Evolutionary conservation across 495 filamentous ascomycete species (phyloP), one percentile per base, ranked within the genome.

Genomic region (Amphirosellinia nigrospora): DNA sequence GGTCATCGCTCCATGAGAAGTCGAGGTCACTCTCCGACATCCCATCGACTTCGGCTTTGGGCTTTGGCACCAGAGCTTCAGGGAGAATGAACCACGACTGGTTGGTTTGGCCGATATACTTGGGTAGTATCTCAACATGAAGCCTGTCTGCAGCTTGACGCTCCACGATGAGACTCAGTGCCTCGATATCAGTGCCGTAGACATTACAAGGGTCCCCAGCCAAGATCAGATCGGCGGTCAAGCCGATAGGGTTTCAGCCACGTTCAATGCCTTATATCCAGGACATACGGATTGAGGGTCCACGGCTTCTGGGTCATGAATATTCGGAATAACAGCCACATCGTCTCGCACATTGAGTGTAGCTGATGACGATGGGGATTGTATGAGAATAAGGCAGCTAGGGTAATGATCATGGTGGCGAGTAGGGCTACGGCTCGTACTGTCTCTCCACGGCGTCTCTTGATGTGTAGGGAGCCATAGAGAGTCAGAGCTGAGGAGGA

Each of bases 51-150:
- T 87, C 84, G 48, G 84, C 74, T 6, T 79, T 81, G 3, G 92
- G 88, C 52, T 86, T 82, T 3, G 88, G 86, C 4, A 96, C 85
- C 11, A 92, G 73, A 19, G 85, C 79, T 61, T 91, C 87, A 0
- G 92, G 86, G 26, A 94, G 81, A 34, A 89, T 72, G 71, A 90
- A 94, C 84, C 89, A 90, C 0, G 90, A 89, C 48, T 80, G 81
- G 72, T 95, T 94, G 4, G 86, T 86, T 6, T 82, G 72, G 66
- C 87, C 88, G 32, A 93, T 78, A 67, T 90, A 83, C 8, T 87
- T 85, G 0, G 93, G 93, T 19, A 87, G 86, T 66, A 97, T 95
- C 74, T 92, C 87, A 66, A 96, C 84, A 81, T 95, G 92, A 8
- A 96, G 84, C 2, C 93, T 89, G 41, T 89, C 84, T 32, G 87